phyloP scores from a whole-genome alignment of 495 filamentous ascomycete species.

The Bombardia bombarda region DNA sequence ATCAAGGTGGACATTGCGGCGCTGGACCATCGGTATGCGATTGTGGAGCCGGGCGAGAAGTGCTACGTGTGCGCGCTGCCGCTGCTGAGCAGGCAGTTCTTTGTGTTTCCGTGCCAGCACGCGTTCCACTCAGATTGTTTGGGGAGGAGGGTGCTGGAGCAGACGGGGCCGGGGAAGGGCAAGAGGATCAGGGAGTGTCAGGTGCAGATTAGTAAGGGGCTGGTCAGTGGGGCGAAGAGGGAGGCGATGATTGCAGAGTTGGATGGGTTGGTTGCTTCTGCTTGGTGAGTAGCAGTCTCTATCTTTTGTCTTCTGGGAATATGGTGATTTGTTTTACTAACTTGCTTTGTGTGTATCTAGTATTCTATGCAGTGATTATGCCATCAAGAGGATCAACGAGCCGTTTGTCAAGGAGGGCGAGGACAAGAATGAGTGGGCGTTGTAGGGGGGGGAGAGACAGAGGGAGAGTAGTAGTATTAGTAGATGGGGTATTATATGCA shows the following conservation, averaged over 20 bases:
- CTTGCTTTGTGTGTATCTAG: conserved; percentile 26
- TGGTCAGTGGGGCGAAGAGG: conserved; percentile 54
- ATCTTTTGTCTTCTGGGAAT: background rate
- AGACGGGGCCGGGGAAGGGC: conserved; percentile 62
- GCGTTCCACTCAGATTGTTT: conserved; percentile 94
- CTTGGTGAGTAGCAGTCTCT: conserved; percentile 31
- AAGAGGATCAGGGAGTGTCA: conserved; percentile 80
- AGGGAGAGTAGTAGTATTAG: too few relatives aligned
- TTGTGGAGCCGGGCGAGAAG: conserved; percentile 92
- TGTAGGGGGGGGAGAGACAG: conserved; percentile 47
- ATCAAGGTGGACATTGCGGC: conserved; percentile 80
- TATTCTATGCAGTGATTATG: conserved; percentile 88
- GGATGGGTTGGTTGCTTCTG: conserved; percentile 69
- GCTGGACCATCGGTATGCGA: conserved; percentile 83
- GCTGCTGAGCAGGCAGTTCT: conserved; percentile 83
- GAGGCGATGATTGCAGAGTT: conserved; percentile 83
- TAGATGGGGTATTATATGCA: too few relatives aligned
- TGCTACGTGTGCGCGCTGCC: conserved; percentile 85
- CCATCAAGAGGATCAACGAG: conserved; percentile 86
- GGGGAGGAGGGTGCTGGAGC: conserved; percentile 71
- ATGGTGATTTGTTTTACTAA: background rate
- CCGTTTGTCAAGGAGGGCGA: conserved; percentile 72
- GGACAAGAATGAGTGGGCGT: conserved; percentile 71
- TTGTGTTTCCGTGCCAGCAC: conserved; percentile 97
- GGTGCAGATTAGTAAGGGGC: conserved; percentile 63